phyloP scores from a whole-genome alignment of 139 green algal species.

The Edaphochlamys debaryana region DNA sequence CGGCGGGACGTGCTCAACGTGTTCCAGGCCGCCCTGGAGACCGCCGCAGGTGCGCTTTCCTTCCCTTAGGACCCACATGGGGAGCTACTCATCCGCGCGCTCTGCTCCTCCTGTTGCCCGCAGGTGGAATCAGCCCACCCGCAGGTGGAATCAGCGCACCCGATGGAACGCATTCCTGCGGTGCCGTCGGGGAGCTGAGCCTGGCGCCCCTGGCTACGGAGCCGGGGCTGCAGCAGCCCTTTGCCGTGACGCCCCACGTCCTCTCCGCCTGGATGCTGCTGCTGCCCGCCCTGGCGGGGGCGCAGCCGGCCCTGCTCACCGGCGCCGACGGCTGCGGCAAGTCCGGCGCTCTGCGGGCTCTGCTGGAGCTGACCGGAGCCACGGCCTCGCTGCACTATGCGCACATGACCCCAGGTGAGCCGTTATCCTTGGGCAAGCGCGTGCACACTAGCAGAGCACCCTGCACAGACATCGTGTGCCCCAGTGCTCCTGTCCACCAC shows the following conservation, averaged over 20 bases:
- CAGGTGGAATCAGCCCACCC: not conserved
- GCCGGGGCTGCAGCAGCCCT: constrained; percentile 24
- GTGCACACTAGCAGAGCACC: not conserved
- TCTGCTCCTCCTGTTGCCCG: too few species aligned
- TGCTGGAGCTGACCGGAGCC: constrained; percentile 5
- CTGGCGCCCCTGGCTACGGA: not conserved
- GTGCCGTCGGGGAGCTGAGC: too few species aligned
- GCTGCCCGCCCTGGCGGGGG: not conserved
- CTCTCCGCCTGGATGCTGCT: constrained; percentile 24
- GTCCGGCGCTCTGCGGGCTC: constrained; percentile 18
- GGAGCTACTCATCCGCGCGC: too few species aligned
- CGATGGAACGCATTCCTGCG: too few species aligned
- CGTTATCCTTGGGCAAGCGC: not conserved
- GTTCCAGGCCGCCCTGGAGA: not conserved
- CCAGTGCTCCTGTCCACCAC: too few species aligned
- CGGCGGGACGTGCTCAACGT: not conserved
- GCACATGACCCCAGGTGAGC: constrained; percentile 36
- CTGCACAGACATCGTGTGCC: too few species aligned
- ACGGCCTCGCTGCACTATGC: constrained; percentile 30
- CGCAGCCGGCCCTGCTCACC: constrained; percentile 4
- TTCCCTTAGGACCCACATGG: not conserved
- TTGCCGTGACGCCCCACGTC: constrained; percentile 13
- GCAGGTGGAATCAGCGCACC: too few species aligned
- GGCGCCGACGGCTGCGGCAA: constrained; percentile 46
- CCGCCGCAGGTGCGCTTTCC: too few species aligned